Conservation (phyloP, 1,284 basidiomycete genomes). For the Ceratobasidium sp. region DNA sequence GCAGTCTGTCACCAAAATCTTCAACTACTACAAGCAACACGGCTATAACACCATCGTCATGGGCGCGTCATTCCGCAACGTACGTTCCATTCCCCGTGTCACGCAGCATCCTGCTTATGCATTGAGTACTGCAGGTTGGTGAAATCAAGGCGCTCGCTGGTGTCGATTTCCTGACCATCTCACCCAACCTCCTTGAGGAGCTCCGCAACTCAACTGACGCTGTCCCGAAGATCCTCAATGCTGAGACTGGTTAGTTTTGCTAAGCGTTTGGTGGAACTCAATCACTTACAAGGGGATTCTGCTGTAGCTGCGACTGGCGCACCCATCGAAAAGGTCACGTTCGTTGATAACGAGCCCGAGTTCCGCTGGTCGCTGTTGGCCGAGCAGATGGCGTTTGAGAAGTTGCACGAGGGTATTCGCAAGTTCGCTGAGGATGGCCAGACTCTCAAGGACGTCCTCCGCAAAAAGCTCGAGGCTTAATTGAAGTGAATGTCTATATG, state of each 20-base stretch:
- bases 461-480: constrained; percentile 75
- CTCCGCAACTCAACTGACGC: constrained; percentile 82
- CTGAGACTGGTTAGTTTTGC: constrained; percentile 65
- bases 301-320: constrained; percentile 64
- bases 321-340: constrained; percentile 82
- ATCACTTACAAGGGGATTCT: neutral
- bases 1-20: constrained; percentile 93
- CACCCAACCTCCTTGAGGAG: constrained; percentile 91
- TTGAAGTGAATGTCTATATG: constrained; percentile 4
- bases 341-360: constrained; percentile 91
- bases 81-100: constrained; percentile 55
- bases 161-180: constrained; percentile 96
- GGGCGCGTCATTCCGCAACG: constrained; percentile 99
- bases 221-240: constrained; percentile 88
- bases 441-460: constrained; percentile 86
- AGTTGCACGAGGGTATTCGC: constrained; percentile 96
- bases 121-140: constrained; percentile 66
- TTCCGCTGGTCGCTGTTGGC: constrained; percentile 95
- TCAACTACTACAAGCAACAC: constrained; percentile 99
- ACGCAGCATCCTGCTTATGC: neutral
- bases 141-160: constrained; percentile 97
- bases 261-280: neutral
- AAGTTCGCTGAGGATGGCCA: constrained; percentile 97
- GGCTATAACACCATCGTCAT: constrained; percentile 99
- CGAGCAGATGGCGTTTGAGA: constrained; percentile 95